phyloP scores from a whole-genome alignment of 192 early-diverging fungal genomes.

The Coemansia umbellata region DNA sequence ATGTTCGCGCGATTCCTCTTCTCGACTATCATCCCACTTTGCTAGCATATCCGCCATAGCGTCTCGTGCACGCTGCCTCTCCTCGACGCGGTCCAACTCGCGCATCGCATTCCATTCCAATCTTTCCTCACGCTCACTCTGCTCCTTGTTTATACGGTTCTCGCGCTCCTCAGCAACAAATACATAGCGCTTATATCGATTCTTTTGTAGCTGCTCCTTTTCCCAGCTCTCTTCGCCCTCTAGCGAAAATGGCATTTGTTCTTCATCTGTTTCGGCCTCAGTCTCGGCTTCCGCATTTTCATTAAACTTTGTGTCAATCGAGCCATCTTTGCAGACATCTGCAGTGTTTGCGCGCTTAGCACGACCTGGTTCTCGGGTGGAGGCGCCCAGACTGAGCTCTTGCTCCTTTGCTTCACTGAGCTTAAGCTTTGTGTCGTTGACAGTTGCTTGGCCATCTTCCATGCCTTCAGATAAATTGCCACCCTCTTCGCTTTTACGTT shows the following conservation, averaged over 20 bases:
- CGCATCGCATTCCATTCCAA: conserved; percentile 25
- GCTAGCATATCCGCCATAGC: conserved; percentile 13
- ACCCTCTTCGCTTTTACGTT: neutral
- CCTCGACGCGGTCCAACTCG: conserved; percentile 37
- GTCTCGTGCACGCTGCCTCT: conserved; percentile 15
- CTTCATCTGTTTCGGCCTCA: neutral
- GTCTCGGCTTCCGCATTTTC: neutral
- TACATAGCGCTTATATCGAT: conserved; percentile 15
- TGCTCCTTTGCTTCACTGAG: neutral
- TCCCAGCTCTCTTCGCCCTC: conserved; percentile 33
- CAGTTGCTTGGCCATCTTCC: neutral
- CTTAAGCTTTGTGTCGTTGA: neutral
- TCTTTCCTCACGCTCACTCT: conserved; percentile 21
- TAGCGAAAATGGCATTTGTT: conserved; percentile 12
- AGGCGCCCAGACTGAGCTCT: too few relatives aligned
- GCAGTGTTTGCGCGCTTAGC: too few relatives aligned
- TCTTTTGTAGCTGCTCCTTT: conserved; percentile 6
- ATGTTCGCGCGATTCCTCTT: conserved; percentile 41
- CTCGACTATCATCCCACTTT: conserved; percentile 37
- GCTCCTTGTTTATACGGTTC: conserved; percentile 7
- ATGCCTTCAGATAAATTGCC: neutral
- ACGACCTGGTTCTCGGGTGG: too few relatives aligned
- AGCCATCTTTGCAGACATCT: neutral
- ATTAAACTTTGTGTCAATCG: too few relatives aligned
- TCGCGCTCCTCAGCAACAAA: conserved; percentile 28